Base-by-base conservation (phyloP, 2,329 filamentous ascomycete genomes). In the Leptographium galeiforme region DNA sequence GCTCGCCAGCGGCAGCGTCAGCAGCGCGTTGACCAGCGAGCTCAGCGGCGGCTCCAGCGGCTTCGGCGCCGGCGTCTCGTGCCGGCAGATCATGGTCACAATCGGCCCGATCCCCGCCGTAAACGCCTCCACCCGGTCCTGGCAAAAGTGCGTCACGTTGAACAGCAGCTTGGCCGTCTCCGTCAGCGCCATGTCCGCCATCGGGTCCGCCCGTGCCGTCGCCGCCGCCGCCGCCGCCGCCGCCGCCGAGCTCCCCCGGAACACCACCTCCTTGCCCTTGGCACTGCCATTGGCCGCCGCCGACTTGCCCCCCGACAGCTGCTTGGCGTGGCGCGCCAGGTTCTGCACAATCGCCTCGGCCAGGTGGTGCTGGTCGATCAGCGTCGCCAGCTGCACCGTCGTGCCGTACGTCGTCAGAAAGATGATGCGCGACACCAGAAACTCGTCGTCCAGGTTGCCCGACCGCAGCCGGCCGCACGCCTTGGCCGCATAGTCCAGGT, bases 81-180 rank as follows among this genome's bases (percentile, higher is more conserved):
- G 70, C 50, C 71, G 79, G 58, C 76, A 77, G 34, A 97, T 72
- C 18, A 96, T 77, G 46, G 79, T 77, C 54, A 90, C 72, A 33
- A 97, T 78, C 55, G 81, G 75, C 12, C 82, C 76, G 44, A 94
- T 76, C 3, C 84, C 81, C 25, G 77, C 70, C 1, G 80, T 80
- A 63, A 96, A 94, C 0, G 73, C 68, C 0, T 72, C 65, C 6
- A 71, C 68, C 32, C 84, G 74, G 44, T 82, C 74, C 5, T 82
- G 79, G 59, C 84, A 85, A 62, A 83, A 82, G 61, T 90, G 83
- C 2, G 85, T 86, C 52, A 95, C 74, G 66, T 96, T 96, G 74
- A 94, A 97, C 51, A 95, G 70, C 43, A 97, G 75, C 63, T 95
- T 96, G 50, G 93, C 71, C 0, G 86, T 91, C 66, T 97, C 91